Conservation (phyloP, 768 basidiomycete species). For the Trametes coccinea region DNA sequence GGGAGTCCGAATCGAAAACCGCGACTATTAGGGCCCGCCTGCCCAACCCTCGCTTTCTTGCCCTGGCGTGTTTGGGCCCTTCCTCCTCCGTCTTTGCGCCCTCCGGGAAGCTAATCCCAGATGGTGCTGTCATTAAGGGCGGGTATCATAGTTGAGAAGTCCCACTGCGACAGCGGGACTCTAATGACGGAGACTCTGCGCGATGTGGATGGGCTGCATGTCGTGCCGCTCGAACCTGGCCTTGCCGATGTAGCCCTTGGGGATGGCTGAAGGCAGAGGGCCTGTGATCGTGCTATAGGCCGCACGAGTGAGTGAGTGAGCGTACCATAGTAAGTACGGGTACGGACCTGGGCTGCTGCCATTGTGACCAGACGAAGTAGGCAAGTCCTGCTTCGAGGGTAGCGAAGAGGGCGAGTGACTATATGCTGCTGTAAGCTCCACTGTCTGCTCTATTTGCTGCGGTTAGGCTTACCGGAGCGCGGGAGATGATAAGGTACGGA, state of each 20-base stretch:
- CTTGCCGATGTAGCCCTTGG: conserved; percentile 25
- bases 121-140: conserved; percentile 21
- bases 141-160: conserved; percentile 18
- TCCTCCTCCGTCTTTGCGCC: background rate
- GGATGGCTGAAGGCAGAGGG: conserved; percentile 24
- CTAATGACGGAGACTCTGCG: conserved; percentile 14
- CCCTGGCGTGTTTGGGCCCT: conserved; percentile 1
- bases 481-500: conserved; percentile 20
- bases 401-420: conserved; percentile 30
- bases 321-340: background rate
- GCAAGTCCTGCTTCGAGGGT: conserved; percentile 27
- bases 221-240: conserved; percentile 20
- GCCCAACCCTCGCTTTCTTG: background rate
- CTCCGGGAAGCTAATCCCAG: conserved; percentile 13
- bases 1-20: background rate
- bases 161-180: conserved; percentile 1
- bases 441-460: too few species aligned
- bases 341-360: conserved; percentile 27
- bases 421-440: background rate
- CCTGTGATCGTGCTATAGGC: conserved; percentile 13
- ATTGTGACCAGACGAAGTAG: conserved; percentile 28
- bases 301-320: background rate
- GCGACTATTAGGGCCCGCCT: background rate
- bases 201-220: conserved; percentile 16
- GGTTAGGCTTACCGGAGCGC: conserved; percentile 24